Evolutionary conservation across 768 basidiomycete genomes (phyloP).

Genomic region (Cystobasidium onofrii): DNA sequence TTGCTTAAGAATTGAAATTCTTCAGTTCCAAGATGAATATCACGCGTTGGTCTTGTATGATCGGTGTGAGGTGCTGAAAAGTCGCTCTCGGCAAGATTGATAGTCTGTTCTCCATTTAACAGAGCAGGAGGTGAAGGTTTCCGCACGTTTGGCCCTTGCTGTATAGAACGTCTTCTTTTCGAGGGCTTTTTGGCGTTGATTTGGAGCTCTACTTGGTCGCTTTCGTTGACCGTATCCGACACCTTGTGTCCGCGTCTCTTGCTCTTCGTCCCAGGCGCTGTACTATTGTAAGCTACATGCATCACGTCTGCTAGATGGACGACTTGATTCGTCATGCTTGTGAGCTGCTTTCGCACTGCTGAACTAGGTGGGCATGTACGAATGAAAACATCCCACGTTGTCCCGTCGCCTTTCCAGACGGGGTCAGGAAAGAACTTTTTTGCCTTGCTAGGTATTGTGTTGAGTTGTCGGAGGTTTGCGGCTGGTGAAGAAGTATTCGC

Average conservation of each 20-base stretch:
- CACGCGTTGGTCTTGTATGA: not conserved
- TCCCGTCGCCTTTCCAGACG: constrained; percentile 30
- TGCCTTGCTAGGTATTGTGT: not conserved
- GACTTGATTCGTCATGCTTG: constrained; percentile 25
- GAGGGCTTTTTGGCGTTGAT: constrained; percentile 3
- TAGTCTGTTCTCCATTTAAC: not conserved
- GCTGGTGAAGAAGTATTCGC: not conserved
- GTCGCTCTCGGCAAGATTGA: not conserved
- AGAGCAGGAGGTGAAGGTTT: not conserved
- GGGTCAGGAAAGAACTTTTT: constrained; percentile 29
- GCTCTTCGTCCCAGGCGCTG: not conserved
- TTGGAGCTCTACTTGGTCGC: constrained; percentile 3
- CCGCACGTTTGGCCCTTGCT: not conserved
- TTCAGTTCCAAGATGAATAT: not conserved
- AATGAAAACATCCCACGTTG: constrained; percentile 28
- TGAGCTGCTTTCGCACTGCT: constrained; percentile 10
- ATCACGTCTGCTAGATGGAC: constrained; percentile 28
- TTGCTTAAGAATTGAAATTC: constrained; percentile 21
- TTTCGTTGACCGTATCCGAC: constrained; percentile 13
- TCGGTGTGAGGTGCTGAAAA: not conserved
- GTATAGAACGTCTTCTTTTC: not conserved
- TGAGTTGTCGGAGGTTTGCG: constrained; percentile 22
- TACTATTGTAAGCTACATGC: constrained; percentile 16
- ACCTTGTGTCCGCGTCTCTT: not conserved
- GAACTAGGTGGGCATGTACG: constrained; percentile 20